phyloP scores from a whole-genome alignment of 305 asterid genomes.

The Fraxinus floribunda region DNA sequence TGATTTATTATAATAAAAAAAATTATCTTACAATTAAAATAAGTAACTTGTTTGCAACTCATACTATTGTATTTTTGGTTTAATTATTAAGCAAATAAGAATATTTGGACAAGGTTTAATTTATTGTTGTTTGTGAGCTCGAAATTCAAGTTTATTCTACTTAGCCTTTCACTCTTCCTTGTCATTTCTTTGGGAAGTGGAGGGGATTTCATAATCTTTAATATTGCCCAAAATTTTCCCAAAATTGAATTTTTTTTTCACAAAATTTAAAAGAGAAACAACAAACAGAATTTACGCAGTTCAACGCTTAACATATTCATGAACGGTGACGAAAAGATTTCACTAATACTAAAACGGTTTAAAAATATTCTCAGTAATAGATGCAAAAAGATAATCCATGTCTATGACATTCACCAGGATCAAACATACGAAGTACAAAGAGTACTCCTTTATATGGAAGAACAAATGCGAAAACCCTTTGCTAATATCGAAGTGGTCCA shows the following conservation, averaged over 20 bases:
- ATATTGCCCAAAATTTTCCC: not conserved
- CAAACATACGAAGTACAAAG: not conserved
- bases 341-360: not conserved
- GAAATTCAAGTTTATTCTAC: slow-evolving; percentile 13
- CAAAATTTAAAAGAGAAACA: not conserved
- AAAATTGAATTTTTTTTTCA: not conserved
- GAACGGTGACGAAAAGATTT: not conserved
- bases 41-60: not conserved
- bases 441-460: not conserved
- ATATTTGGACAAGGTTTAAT: not conserved
- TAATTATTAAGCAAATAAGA: not conserved
- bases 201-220: slow-evolving; percentile 6
- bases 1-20: not conserved
- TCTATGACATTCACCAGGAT: not conserved
- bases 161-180: slow-evolving; percentile 22
- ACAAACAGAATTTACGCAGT: not conserved
- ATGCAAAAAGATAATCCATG: not conserved
- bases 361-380: not conserved
- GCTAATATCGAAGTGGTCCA: not conserved
- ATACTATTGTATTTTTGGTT: not conserved
- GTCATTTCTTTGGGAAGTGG: slow-evolving; percentile 20
- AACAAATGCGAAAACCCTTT: not conserved
- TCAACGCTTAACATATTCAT: not conserved
- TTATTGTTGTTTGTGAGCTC: not conserved
- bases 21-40: not conserved